Base-by-base conservation (phyloP, 192 early-diverging fungal species). In the Entomortierella parvispora region DNA sequence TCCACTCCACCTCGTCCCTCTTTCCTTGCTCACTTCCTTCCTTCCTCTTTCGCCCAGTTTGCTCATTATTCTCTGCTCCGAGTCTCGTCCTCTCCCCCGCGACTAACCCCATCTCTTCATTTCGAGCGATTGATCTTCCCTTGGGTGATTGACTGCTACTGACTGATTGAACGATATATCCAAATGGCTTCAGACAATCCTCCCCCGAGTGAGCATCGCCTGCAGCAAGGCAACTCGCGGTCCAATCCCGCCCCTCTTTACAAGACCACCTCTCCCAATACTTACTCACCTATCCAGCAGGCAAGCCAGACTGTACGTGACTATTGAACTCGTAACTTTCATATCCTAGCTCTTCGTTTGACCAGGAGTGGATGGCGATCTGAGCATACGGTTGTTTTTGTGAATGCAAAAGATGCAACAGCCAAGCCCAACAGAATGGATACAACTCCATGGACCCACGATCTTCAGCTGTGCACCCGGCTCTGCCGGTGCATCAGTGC, bases 111-210 rank as follows among this genome's bases (percentile, higher is more conserved):
- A 46, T 46, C 45, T 14, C 3, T 20, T 12, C 22, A 46, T 46
- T 46, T 46, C 22, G 28, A 53, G 28, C 32, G 51, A 53, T 11
- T 4, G 18, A n/a, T n/a, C n/a, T n/a, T n/a, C n/a, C n/a, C n/a
- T n/a, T n/a, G n/a, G n/a, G n/a, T n/a, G n/a, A n/a, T 23, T 23
- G 22, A 49, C 47, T 49, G n/a, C 22, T 49, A n/a, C 22, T 49
- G 4, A 6, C n/a, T 18, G 14, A 22, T 18, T 5, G 47, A 14
- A 18, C 47, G 22, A 6, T 5, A 15, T 49, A 22, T n/a, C n/a
- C n/a, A n/a, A 56, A 76, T 76, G 71, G 71, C 71, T 11, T 68
- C 71, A 43, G 71, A 76, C 62, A 76, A 57, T 29, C 64, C 65
- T 53, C 58, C 53, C 1, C 58, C 66, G 44, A 58, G 58, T 48